These are phyloP conservation scores for baker's yeast (Saccharomyces cerevisiae) DNA, from an alignment of 805 yeast species.

Conservation along the genomic window DNA sequence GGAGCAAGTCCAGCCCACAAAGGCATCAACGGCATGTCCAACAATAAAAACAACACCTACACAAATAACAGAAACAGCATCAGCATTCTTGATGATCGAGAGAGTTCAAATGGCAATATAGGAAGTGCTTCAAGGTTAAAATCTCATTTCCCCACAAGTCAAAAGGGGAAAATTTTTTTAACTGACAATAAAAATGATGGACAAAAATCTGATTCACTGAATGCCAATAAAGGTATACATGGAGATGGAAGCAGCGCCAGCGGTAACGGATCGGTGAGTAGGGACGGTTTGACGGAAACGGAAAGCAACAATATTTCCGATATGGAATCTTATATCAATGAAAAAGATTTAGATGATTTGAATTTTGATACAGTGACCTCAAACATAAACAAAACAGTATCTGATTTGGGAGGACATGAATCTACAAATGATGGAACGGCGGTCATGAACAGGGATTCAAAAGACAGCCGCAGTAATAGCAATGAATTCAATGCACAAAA, in stretches of 20 bases:
- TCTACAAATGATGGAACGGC: background rate
- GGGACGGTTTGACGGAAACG: background rate
- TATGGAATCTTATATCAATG: conserved; percentile 28
- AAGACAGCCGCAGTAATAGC: conserved; percentile 1
- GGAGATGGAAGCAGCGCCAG: conserved; percentile 3
- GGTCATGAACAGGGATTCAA: background rate
- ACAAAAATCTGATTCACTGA: conserved; percentile 5
- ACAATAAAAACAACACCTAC: background rate
- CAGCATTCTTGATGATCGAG: background rate
- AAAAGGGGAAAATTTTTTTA: conserved; percentile 2
- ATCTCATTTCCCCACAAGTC: conserved; percentile 12
- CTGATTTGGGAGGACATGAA: conserved; percentile 1
- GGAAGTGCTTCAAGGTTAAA: conserved; percentile 13
- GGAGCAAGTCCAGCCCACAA: background rate
- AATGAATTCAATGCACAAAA: background rate
- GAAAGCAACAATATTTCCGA: conserved; percentile 16
- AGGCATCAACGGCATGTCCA: background rate
- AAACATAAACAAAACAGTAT: conserved; percentile 3
- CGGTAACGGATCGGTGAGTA: background rate
- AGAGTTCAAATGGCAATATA: background rate
- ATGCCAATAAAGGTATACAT: background rate
- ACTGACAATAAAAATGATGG: conserved; percentile 5
- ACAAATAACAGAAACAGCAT: background rate
- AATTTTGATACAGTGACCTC: conserved; percentile 14
- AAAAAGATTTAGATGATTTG: conserved; percentile 22